Percentiles rank a stretch among this genome's conserved stretches.
phyloP scores from a whole-genome alignment of 169 alveolate genomes.

The Babesia divergens region DNA sequence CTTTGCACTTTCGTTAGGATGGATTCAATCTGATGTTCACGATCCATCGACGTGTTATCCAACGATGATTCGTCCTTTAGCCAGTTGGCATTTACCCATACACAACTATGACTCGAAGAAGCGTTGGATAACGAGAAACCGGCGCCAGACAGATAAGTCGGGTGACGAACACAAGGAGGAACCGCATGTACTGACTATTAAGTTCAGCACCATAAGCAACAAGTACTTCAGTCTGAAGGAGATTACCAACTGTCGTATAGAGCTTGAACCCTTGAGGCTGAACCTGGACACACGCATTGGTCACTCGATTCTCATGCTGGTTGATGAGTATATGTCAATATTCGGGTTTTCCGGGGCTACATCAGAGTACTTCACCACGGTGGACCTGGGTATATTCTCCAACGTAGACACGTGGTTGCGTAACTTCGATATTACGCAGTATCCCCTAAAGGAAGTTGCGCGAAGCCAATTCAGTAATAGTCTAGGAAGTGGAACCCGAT shows the following conservation, averaged over 20 bases:
- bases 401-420: conserved; percentile 31
- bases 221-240: conserved; percentile 36
- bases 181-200: conserved; percentile 27
- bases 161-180: not conserved
- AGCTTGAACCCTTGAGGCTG: conserved; percentile 44
- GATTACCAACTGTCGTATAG: conserved; percentile 42
- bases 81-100: conserved; percentile 14
- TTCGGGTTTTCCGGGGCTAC: conserved; percentile 45
- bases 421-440: conserved; percentile 34
- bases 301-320: conserved; percentile 32
- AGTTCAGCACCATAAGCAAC: conserved; percentile 47
- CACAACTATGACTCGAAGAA: conserved; percentile 4
- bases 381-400: conserved; percentile 57
- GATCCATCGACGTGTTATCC: conserved; percentile 53
- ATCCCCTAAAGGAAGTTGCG: conserved; percentile 50
- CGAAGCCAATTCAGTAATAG: conserved; percentile 32
- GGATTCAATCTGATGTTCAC: conserved; percentile 66
- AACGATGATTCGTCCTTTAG: conserved; percentile 55
- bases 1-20: conserved; percentile 39
- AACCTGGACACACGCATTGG: conserved; percentile 59
- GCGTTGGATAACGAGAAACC: not conserved
- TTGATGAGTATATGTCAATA: conserved; percentile 49
- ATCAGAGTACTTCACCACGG: conserved; percentile 49
- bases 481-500: conserved; percentile 28
- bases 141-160: not conserved